phyloP scores from a whole-genome alignment of 805 yeast species.

The Metschnikowia koreensis region DNA sequence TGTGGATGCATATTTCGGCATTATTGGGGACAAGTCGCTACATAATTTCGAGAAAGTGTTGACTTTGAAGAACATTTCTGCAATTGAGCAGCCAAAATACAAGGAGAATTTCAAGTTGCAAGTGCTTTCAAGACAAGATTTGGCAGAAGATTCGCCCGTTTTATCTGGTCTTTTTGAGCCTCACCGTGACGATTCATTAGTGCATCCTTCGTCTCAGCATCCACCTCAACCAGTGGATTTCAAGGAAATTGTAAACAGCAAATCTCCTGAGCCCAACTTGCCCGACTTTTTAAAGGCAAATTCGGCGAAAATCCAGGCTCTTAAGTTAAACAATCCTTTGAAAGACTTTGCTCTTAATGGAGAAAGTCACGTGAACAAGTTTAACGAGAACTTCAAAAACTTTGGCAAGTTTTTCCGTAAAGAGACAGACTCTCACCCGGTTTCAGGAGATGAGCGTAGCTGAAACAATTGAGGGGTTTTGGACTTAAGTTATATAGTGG shows the following conservation, averaged over 20 bases:
- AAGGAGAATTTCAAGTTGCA: slow-evolving; percentile 39
- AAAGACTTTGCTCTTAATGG: slow-evolving; percentile 48
- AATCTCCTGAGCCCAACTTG: slow-evolving; percentile 27
- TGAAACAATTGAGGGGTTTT: neutral
- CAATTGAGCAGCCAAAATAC: slow-evolving; percentile 28
- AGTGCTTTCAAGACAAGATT: slow-evolving; percentile 26
- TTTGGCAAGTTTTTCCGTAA: slow-evolving; percentile 54
- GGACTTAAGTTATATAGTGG: too few relatives aligned
- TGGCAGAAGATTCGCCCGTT: slow-evolving; percentile 30
- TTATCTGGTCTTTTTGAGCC: slow-evolving; percentile 27
- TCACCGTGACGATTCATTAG: neutral
- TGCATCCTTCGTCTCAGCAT: slow-evolving; percentile 19
- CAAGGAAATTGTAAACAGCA: slow-evolving; percentile 13
- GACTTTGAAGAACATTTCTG: slow-evolving; percentile 55
- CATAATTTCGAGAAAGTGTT: slow-evolving; percentile 65
- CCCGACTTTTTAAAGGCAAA: slow-evolving; percentile 20
- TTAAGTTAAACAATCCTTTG: slow-evolving; percentile 41
- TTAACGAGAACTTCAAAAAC: slow-evolving; percentile 64
- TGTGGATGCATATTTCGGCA: slow-evolving; percentile 60
- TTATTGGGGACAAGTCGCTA: slow-evolving; percentile 63
- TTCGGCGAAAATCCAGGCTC: slow-evolving; percentile 40
- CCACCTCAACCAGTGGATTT: slow-evolving; percentile 12
- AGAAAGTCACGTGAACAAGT: slow-evolving; percentile 59
- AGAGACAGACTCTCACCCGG: slow-evolving; percentile 20
- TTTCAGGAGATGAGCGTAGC: neutral